Percentiles rank a stretch among this genome's conserved stretches.
Conservation (phyloP, 2,329 filamentous ascomycete species). For the Aspergillus flavus region DNA sequence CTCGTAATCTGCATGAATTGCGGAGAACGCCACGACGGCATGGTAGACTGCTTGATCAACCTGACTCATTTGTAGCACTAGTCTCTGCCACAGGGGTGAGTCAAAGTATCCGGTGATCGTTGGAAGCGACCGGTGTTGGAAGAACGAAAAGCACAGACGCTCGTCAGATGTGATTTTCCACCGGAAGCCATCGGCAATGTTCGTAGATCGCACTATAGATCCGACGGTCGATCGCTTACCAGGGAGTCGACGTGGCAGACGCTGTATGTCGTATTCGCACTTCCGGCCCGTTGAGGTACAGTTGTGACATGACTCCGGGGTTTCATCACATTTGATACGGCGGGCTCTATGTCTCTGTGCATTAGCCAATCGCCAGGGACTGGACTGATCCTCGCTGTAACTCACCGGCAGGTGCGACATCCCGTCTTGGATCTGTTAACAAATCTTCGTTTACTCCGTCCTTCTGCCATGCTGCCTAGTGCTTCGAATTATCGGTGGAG, state of each 20-base stretch:
- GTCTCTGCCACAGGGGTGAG: constrained; percentile 18
- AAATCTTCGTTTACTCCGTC: neutral
- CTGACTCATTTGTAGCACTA: constrained; percentile 28
- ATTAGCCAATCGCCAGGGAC: too few species aligned
- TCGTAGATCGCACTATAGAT: neutral
- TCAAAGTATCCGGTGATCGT: constrained; percentile 18
- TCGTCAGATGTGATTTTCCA: constrained; percentile 17
- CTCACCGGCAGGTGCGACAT: constrained; percentile 8
- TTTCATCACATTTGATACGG: constrained; percentile 24
- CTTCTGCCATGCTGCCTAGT: neutral
- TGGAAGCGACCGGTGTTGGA: constrained; percentile 16
- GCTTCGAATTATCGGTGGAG: too few species aligned
- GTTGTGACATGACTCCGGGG: constrained; percentile 17
- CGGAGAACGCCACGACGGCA: constrained; percentile 27
- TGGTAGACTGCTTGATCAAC: constrained; percentile 24
- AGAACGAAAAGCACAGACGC: constrained; percentile 24
- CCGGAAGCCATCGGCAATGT: neutral
- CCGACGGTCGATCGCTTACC: too few species aligned
- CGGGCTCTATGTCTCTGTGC: too few species aligned
- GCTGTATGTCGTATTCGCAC: constrained; percentile 18
- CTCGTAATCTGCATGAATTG: constrained; percentile 22
- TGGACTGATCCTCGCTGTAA: neutral
- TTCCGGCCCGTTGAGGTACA: constrained; percentile 20
- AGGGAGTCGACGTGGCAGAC: neutral
- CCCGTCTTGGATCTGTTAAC: neutral